These are phyloP conservation scores for Phlebiopsis flavidoalba DNA, from an alignment of 768 basidiomycete species.

Conservation along the genomic window DNA sequence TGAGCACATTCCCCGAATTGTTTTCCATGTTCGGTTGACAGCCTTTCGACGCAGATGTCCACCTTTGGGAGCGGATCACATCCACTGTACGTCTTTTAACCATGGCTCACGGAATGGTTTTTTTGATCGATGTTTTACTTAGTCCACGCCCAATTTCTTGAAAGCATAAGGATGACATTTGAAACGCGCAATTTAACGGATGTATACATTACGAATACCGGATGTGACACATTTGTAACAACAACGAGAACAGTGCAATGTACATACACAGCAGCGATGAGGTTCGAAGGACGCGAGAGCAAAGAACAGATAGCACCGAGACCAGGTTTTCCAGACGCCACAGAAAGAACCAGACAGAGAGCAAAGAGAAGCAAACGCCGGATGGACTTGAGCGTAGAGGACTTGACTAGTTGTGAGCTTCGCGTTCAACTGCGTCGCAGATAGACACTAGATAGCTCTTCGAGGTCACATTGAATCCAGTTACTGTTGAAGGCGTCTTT, in stretches of 20 bases:
- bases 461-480: constrained; percentile 65
- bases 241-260: background rate
- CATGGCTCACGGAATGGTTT: background rate
- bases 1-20: constrained; percentile 24
- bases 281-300: background rate
- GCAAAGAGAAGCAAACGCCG: background rate
- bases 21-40: background rate
- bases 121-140: constrained; percentile 6
- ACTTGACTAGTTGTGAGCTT: background rate
- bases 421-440: constrained; percentile 40
- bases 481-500: constrained; percentile 49
- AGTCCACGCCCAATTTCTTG: constrained; percentile 88
- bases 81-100: constrained; percentile 62
- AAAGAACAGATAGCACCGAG: background rate
- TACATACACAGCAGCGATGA: background rate
- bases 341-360: background rate
- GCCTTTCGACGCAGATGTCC: constrained; percentile 54
- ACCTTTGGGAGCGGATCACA: constrained; percentile 87
- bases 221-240: background rate
- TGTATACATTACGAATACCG: constrained; percentile 2
- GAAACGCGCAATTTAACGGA: background rate
- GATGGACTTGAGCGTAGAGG: background rate
- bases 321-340: background rate
- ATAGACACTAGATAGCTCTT: constrained; percentile 59
- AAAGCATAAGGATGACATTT: constrained; percentile 46